phyloP scores from a whole-genome alignment of 192 early-diverging fungal species.

The Geranomyces variabilis region DNA sequence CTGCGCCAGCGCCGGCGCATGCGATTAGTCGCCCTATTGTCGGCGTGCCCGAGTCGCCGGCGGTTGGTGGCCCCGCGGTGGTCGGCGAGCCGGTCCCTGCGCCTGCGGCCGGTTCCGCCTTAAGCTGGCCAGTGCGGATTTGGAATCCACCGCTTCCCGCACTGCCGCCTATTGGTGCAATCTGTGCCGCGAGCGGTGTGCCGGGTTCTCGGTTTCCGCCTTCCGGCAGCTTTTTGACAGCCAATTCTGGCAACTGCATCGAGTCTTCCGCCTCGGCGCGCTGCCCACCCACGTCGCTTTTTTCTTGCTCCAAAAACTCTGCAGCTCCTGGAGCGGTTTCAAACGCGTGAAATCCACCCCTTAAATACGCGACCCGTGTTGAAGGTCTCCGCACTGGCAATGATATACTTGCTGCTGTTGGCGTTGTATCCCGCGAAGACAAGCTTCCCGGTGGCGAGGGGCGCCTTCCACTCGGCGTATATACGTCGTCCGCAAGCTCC shows the following conservation, averaged over 20 bases:
- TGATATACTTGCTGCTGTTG: background rate
- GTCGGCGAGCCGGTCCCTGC: background rate
- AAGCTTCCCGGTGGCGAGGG: background rate
- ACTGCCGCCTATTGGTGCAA: too few species aligned
- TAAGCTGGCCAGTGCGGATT: slow-evolving; percentile 6
- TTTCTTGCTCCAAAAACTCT: background rate
- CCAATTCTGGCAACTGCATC: background rate
- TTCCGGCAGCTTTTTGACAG: background rate
- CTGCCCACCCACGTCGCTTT: background rate
- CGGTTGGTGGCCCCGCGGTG: background rate
- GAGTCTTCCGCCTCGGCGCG: background rate
- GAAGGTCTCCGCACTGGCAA: background rate
- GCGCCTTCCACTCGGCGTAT: background rate
- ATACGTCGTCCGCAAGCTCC: slow-evolving; percentile 17
- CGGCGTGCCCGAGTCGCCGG: background rate
- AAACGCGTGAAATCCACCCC: slow-evolving; percentile 21
- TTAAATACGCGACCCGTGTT: slow-evolving; percentile 6
- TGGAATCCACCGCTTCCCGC: background rate
- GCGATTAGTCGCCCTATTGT: background rate
- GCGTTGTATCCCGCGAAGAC: too few species aligned
- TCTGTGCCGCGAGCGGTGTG: background rate
- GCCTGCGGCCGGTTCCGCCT: background rate
- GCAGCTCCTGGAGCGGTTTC: background rate
- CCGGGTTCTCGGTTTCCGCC: background rate
- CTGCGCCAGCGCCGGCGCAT: background rate